Evolutionary conservation across 441 rosid species (phyloP).

Genomic region (Corymbia calophylla): DNA sequence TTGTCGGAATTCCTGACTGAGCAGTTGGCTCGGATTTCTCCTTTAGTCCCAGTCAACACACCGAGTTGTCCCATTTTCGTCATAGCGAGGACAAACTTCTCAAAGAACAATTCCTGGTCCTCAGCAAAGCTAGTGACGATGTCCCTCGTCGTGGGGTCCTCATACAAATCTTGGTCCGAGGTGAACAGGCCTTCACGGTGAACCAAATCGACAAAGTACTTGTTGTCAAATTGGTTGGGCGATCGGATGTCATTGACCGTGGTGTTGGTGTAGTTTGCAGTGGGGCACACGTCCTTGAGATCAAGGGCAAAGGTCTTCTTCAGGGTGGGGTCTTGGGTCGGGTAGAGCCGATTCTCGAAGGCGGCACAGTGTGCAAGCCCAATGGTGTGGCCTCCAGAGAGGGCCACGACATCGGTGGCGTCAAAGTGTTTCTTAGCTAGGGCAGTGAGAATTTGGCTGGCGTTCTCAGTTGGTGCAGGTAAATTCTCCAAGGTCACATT

Average conservation of each 20-base stretch:
- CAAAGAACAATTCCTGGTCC: constrained; percentile 48
- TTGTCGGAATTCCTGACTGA: constrained; percentile 46
- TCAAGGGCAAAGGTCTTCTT: constrained; percentile 50
- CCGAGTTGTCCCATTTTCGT: constrained; percentile 66
- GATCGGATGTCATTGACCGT: constrained; percentile 49
- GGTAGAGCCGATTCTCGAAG: constrained; percentile 59
- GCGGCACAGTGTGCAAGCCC: constrained; percentile 53
- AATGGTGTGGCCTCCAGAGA: constrained; percentile 73
- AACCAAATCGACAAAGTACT: constrained; percentile 73
- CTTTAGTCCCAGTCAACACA: constrained; percentile 51
- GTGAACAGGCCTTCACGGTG: constrained; percentile 80
- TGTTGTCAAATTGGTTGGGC: constrained; percentile 71
- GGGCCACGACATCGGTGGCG: constrained; percentile 53
- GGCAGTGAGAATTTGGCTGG: constrained; percentile 26
- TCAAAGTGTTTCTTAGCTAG: constrained; percentile 39
- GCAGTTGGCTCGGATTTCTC: constrained; percentile 71
- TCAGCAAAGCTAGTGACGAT: constrained; percentile 61
- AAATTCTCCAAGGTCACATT: constrained; percentile 44
- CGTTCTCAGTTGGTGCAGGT: constrained; percentile 37
- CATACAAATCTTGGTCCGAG: constrained; percentile 80
- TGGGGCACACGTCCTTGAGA: constrained; percentile 53
- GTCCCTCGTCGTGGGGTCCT: constrained; percentile 40
- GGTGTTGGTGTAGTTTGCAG: constrained; percentile 24
- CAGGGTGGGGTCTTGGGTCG: constrained; percentile 60
- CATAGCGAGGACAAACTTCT: constrained; percentile 48